phyloP scores from a whole-genome alignment of 2,329 filamentous ascomycete genomes.

The Podosphaera xanthii region DNA sequence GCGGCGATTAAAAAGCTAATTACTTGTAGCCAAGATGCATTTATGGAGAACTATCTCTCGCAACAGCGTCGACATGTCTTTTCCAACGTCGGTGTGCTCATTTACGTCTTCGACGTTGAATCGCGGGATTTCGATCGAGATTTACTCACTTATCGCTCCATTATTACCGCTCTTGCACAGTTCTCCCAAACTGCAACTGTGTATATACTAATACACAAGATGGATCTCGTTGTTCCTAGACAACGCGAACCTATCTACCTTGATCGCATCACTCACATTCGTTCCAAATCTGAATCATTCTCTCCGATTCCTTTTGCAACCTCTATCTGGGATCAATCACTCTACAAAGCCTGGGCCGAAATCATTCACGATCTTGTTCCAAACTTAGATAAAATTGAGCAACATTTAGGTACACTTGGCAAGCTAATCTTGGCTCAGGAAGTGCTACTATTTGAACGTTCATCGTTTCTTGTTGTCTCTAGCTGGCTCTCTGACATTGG shows the following conservation, averaged over 20 bases:
- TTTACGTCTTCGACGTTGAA: constrained; percentile 98
- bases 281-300: constrained; percentile 50
- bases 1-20: neutral
- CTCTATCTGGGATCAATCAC: constrained; percentile 93
- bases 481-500: constrained; percentile 62
- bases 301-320: constrained; percentile 77
- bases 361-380: constrained; percentile 98
- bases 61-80: constrained; percentile 94
- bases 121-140: constrained; percentile 86
- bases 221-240: constrained; percentile 75
- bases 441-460: constrained; percentile 82
- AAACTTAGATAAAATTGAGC: constrained; percentile 71
- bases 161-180: constrained; percentile 71
- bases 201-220: constrained; percentile 95
- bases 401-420: constrained; percentile 60
- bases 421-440: constrained; percentile 80
- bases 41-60: constrained; percentile 94
- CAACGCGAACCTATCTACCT: constrained; percentile 66
- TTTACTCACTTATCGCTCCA: constrained; percentile 73
- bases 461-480: constrained; percentile 89
- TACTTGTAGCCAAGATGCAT: constrained; percentile 60
- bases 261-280: constrained; percentile 56
- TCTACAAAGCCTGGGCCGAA: constrained; percentile 95
- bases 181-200: constrained; percentile 63
- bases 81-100: constrained; percentile 83